Base-by-base conservation (phyloP, 2,329 filamentous ascomycete genomes). In the Meredithiella fracta region DNA sequence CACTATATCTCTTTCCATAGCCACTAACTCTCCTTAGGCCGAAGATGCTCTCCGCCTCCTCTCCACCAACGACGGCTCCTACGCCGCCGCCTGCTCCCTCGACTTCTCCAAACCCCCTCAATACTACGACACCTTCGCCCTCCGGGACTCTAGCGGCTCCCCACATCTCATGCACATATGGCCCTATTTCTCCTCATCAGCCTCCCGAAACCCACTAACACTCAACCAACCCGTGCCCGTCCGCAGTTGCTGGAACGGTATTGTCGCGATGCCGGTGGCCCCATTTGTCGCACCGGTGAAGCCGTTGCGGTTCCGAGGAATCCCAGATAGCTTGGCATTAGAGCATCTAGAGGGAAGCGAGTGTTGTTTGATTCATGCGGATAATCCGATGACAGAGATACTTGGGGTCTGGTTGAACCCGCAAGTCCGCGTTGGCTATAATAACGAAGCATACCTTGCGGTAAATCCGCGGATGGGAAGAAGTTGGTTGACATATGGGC, bases 361-460 rank as follows among this genome's bases (percentile, higher is more conserved):
- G 67, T 89, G 85, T 69, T 90, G 86, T 66, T 75, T 90, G 54
- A 80, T 87, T 55, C 84, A 87, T 64, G 78, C 79, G 1, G 84
- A 87, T 63, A 87, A 86, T 62, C 77, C 77, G 1, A 67, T 80
- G 3, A 73, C 73, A 3, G 63, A 63, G 56, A 65, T 66, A 4
- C 61, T 67, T 55, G 80, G 83, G 52, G 78, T 86, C 4, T 87
- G 73, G 65, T 64, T 87, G 40, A 88, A 88, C 64, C 82, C 83
- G 1, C 74, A 74, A 11, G 83, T 87, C 9, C 72, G 82, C 7
- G 83, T 87, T 3, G 81, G 74, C 1, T 87, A 86, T 63, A 78
- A 72, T 60, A 64, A 66, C 2, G 58, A 65, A 0, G 77, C 78
- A 1, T 83, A 82, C 63, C 65, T 69, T 9, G 66, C 67, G 15